Evolutionary conservation across 2,329 filamentous ascomycete genomes (phyloP).

Genomic region (Curvularia verruculosa): DNA sequence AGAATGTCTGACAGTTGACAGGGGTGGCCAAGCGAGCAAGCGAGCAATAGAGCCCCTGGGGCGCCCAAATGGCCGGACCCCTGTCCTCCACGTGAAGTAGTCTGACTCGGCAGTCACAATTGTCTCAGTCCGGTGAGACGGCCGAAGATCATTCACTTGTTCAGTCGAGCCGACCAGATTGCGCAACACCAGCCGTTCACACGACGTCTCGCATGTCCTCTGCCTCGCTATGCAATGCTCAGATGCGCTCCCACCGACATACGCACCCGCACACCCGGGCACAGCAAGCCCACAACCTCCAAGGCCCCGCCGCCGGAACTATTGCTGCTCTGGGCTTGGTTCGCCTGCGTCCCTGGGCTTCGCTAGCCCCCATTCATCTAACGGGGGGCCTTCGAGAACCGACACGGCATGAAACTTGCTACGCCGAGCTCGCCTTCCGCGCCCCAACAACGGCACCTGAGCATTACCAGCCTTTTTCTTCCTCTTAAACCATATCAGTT

Average conservation of each 20-base stretch:
- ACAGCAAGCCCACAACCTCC: constrained; percentile 5
- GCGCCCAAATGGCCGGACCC: constrained; percentile 1
- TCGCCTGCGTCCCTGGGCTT: constrained; percentile 17
- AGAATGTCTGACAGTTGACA: not conserved
- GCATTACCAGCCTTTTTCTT: constrained; percentile 19
- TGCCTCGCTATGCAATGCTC: not conserved
- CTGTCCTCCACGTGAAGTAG: constrained; percentile 19
- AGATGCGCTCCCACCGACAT: not conserved
- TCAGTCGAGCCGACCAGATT: not conserved
- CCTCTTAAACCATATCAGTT: constrained; percentile 8
- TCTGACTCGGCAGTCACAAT: constrained; percentile 19
- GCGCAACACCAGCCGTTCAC: constrained; percentile 1
- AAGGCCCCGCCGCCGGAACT: constrained; percentile 17
- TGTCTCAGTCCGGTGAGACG: not conserved
- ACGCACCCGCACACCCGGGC: constrained; percentile 4
- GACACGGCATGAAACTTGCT: constrained; percentile 23
- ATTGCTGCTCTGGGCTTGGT: constrained; percentile 27
- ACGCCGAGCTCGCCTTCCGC: constrained; percentile 16
- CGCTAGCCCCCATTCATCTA: constrained; percentile 16
- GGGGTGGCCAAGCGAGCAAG: constrained; percentile 8
- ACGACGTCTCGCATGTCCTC: not conserved
- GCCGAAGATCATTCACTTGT: not conserved
- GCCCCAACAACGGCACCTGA: constrained; percentile 23
- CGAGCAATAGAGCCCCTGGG: constrained; percentile 21
- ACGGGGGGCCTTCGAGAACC: constrained; percentile 28